phyloP scores from a whole-genome alignment of 169 alveolate species.

The Plasmodium yoelii region DNA sequence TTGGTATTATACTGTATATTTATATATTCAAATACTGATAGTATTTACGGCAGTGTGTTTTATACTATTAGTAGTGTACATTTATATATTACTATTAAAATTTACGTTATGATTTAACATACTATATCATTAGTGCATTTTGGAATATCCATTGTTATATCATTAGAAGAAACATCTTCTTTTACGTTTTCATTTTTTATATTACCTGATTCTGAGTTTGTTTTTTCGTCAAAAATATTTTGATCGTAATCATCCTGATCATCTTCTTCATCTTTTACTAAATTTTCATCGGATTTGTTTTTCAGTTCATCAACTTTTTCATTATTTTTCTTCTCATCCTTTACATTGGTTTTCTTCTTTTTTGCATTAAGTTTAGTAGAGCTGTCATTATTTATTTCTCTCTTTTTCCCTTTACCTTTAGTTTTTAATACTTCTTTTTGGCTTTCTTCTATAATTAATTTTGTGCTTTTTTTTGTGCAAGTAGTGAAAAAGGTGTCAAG shows the following conservation, averaged over 20 bases:
- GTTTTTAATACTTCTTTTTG: constrained; percentile 31
- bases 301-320: not conserved
- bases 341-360: constrained; percentile 7
- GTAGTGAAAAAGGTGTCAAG: constrained; percentile 69
- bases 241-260: constrained; percentile 20
- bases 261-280: not conserved
- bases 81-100: constrained; percentile 10
- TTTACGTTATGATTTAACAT: not conserved
- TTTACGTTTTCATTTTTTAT: constrained; percentile 22
- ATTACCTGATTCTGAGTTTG: constrained; percentile 73
- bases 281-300: not conserved
- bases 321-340: not conserved
- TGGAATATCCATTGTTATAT: no score
- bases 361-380: constrained; percentile 10
- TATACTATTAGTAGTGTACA: constrained; percentile 5
- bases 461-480: constrained; percentile 70
- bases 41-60: not conserved
- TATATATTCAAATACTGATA: constrained; percentile 1
- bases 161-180: not conserved
- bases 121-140: constrained; percentile 5
- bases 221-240: constrained; percentile 30
- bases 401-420: constrained; percentile 41
- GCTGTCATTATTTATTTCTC: not conserved
- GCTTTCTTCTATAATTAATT: constrained; percentile 51
- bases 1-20: not conserved